Conservation (phyloP, 2,329 filamentous ascomycete genomes). For the Neobulgaria alba region DNA sequence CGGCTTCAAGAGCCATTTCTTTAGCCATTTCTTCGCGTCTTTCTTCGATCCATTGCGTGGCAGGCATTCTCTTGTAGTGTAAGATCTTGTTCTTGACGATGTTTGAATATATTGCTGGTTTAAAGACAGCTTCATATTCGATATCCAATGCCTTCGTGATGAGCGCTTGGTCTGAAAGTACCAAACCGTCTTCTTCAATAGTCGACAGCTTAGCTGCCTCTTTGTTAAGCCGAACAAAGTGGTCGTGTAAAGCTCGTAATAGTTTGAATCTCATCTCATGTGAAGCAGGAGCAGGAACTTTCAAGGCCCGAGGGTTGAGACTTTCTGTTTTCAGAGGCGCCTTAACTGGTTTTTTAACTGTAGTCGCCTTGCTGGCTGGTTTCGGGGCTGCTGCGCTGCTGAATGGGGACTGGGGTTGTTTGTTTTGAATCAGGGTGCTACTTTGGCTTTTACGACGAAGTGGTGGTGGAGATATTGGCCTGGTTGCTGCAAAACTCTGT, state of each 20-base stretch:
- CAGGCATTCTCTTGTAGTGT: conserved; percentile 64
- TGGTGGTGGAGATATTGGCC: conserved; percentile 23
- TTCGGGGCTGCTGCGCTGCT: neutral
- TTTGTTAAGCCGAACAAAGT: conserved; percentile 59
- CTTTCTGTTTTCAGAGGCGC: conserved; percentile 36
- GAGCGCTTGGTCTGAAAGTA: conserved; percentile 56
- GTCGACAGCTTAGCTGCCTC: conserved; percentile 46
- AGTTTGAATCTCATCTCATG: conserved; percentile 49
- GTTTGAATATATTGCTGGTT: conserved; percentile 67
- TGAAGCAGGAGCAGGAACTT: conserved; percentile 44
- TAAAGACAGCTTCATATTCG: conserved; percentile 68
- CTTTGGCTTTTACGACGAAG: conserved; percentile 17
- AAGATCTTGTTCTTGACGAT: conserved; percentile 75
- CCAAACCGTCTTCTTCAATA: conserved; percentile 42
- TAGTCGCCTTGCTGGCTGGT: conserved; percentile 3
- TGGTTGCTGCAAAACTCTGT: conserved; percentile 7
- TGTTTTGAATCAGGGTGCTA: neutral
- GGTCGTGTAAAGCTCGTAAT: conserved; percentile 54
- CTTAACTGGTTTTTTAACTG: conserved; percentile 9
- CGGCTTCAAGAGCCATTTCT: conserved; percentile 26
- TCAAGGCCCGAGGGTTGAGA: conserved; percentile 60
- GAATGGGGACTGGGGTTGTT: neutral
- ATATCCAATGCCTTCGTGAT: conserved; percentile 64
- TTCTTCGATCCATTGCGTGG: conserved; percentile 63
- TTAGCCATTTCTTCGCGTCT: conserved; percentile 37